phyloP scores from a whole-genome alignment of 768 basidiomycete species.

The Leccinum sublutescens region DNA sequence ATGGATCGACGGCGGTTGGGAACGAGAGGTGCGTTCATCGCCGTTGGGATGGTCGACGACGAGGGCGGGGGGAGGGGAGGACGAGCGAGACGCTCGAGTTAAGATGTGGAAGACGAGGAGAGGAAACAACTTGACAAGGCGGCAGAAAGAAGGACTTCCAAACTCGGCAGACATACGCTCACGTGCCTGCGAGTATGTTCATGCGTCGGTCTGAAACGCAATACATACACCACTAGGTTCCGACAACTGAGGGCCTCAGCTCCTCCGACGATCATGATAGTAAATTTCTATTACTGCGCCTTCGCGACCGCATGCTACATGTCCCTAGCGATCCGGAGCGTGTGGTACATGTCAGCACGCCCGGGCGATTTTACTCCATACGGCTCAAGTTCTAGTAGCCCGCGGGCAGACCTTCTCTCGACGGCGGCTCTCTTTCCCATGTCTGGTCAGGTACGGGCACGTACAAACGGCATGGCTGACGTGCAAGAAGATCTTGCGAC shows the following conservation, averaged over 20 bases:
- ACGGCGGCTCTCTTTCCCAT: not conserved
- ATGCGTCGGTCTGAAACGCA: not conserved
- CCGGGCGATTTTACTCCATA: not conserved
- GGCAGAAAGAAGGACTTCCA: conserved; percentile 25
- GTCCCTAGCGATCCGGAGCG: not conserved
- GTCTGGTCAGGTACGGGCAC: conserved; percentile 1
- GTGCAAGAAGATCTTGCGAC: conserved; percentile 1
- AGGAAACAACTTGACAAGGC: conserved; percentile 14
- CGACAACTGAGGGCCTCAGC: not conserved
- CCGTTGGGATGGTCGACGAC: conserved; percentile 4
- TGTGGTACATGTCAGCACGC: not conserved
- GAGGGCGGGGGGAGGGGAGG: conserved; percentile 3
- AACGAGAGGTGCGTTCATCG: conserved; percentile 31
- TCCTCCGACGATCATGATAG: not conserved
- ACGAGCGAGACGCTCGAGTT: conserved; percentile 19
- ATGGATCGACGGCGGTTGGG: conserved; percentile 43
- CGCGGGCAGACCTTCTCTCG: not conserved
- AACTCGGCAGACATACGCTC: conserved; percentile 18
- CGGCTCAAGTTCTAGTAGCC: not conserved
- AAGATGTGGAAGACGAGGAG: conserved; percentile 15
- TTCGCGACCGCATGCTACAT: not conserved
- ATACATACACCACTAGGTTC: not conserved
- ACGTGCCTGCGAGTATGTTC: conserved; percentile 13
- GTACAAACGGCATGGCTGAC: not conserved
- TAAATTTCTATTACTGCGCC: not conserved